These are phyloP conservation scores for Candida nemodendra DNA, from an alignment of 805 yeast genomes.

Conservation along the genomic window DNA sequence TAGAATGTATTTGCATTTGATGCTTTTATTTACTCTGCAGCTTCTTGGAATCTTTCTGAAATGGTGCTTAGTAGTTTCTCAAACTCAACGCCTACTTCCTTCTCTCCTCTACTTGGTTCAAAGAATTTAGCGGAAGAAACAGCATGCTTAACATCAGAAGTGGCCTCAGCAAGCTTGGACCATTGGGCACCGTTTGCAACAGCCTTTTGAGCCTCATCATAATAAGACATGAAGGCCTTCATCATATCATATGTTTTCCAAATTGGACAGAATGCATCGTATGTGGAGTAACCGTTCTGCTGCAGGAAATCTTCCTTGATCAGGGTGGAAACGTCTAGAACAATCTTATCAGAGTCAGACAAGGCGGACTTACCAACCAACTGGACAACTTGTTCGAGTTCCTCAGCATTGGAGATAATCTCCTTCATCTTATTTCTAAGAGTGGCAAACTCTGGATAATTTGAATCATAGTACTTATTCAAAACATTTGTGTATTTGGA, in stretches of 20 bases:
- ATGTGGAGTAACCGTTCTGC: slow-evolving; percentile 98
- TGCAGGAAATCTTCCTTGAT: slow-evolving; percentile 98
- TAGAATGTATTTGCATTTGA: background rate
- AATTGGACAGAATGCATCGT: slow-evolving; percentile 98
- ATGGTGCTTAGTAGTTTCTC: slow-evolving; percentile 70
- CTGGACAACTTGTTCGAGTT: slow-evolving; percentile 98
- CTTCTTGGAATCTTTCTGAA: slow-evolving; percentile 91
- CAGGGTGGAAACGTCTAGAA: slow-evolving; percentile 86
- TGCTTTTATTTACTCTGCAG: slow-evolving; percentile 62
- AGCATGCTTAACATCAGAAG: slow-evolving; percentile 87
- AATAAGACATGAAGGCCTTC: slow-evolving; percentile 88
- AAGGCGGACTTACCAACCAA: slow-evolving; percentile 98
- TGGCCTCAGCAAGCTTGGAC: slow-evolving; percentile 87
- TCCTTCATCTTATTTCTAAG: slow-evolving; percentile 92
- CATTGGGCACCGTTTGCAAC: slow-evolving; percentile 91
- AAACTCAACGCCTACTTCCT: slow-evolving; percentile 72
- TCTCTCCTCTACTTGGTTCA: slow-evolving; percentile 91
- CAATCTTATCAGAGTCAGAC: slow-evolving; percentile 94
- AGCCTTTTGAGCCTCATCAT: slow-evolving; percentile 97
- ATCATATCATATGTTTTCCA: slow-evolving; percentile 99
- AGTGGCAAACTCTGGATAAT: slow-evolving; percentile 87
- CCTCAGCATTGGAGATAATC: slow-evolving; percentile 95
- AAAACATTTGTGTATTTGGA: slow-evolving; percentile 92
- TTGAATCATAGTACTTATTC: slow-evolving; percentile 77
- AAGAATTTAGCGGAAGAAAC: slow-evolving; percentile 94